Conservation (phyloP, 441 rosid genomes). For the Erodium texanum region DNA sequence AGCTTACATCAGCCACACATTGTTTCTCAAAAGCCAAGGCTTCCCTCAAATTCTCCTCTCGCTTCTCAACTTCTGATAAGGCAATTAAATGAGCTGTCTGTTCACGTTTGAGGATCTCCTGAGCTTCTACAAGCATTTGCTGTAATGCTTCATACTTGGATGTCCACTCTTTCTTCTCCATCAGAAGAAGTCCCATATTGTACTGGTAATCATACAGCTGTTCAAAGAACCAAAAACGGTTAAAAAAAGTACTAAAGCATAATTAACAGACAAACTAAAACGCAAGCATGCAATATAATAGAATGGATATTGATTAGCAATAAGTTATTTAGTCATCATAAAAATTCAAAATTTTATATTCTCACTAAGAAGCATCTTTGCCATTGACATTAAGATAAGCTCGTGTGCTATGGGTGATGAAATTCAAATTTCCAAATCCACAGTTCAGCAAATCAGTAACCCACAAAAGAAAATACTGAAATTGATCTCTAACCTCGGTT, state of each 20-base stretch:
- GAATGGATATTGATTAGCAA: background rate
- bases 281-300: background rate
- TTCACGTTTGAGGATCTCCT: constrained; percentile 69
- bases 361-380: background rate
- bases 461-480: background rate
- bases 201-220: constrained; percentile 83
- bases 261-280: background rate
- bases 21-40: constrained; percentile 51
- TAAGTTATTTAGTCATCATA: background rate
- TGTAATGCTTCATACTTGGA: constrained; percentile 36
- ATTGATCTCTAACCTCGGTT: constrained; percentile 39
- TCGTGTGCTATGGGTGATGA: background rate
- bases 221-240: background rate
- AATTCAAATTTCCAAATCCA: background rate
- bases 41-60: constrained; percentile 56
- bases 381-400: background rate
- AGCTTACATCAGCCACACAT: constrained; percentile 53
- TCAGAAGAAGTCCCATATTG: constrained; percentile 77
- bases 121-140: constrained; percentile 49
- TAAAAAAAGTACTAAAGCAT: background rate
- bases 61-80: constrained; percentile 55
- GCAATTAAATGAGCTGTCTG: constrained; percentile 49
- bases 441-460: background rate
- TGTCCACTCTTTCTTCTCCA: constrained; percentile 73
- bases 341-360: no score